These are phyloP conservation scores for Coemansia sp. DNA, from an alignment of 192 early-diverging fungal genomes.

Conservation along the genomic window DNA sequence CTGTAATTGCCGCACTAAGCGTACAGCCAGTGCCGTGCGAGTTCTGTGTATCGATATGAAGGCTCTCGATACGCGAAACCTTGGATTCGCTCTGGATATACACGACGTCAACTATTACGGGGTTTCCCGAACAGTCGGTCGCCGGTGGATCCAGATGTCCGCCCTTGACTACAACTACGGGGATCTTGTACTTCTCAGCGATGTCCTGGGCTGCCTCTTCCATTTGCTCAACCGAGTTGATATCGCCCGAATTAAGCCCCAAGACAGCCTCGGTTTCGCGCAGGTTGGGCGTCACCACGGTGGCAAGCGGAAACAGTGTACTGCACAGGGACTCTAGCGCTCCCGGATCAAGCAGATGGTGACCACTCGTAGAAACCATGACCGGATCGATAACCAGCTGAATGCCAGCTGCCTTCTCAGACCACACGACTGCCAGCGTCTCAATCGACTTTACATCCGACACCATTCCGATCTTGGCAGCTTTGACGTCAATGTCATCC, in stretches of 20 bases:
- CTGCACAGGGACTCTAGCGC: slow-evolving; percentile 59
- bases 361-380: slow-evolving; percentile 79
- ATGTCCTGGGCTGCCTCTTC: slow-evolving; percentile 59
- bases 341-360: slow-evolving; percentile 59
- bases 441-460: slow-evolving; percentile 64
- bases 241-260: slow-evolving; percentile 29
- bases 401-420: slow-evolving; percentile 19
- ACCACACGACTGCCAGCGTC: slow-evolving; percentile 55
- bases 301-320: slow-evolving; percentile 68
- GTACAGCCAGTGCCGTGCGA: slow-evolving; percentile 92
- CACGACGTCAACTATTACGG: slow-evolving; percentile 62
- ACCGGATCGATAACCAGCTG: slow-evolving; percentile 80
- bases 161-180: slow-evolving; percentile 74
- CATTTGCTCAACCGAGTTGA: slow-evolving; percentile 64
- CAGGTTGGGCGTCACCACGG: slow-evolving; percentile 78
- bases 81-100: slow-evolving; percentile 47
- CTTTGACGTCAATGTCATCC: slow-evolving; percentile 72
- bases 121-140: slow-evolving; percentile 12
- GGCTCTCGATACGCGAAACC: slow-evolving; percentile 56
- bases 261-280: slow-evolving; percentile 77
- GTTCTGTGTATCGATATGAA: slow-evolving; percentile 64
- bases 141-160: slow-evolving; percentile 66
- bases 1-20: slow-evolving; percentile 76
- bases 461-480: slow-evolving; percentile 84
- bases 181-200: slow-evolving; percentile 53